Percentiles rank a stretch among this genome's conserved stretches.
These are phyloP conservation scores for Globisporangium nodosum DNA, from an alignment of 352 stramenopile genomes.

Conservation along the genomic window DNA sequence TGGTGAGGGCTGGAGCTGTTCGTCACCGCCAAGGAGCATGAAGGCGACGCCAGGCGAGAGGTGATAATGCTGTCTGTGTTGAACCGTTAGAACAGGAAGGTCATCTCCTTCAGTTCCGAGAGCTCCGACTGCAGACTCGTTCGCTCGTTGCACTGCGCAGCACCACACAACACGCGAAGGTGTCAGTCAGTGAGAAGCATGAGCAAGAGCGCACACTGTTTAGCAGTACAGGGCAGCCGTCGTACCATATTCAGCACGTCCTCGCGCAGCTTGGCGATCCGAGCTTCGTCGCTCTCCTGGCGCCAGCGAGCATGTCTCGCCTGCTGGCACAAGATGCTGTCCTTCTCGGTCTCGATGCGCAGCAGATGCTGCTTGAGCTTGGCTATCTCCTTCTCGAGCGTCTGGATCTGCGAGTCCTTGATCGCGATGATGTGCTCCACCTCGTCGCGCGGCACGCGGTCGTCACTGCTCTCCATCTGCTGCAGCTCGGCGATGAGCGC, in stretches of 20 bases:
- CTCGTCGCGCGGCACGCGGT: slow-evolving; percentile 26
- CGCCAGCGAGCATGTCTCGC: slow-evolving; percentile 32
- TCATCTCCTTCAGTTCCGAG: slow-evolving; percentile 50
- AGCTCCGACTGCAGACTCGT: slow-evolving; percentile 48
- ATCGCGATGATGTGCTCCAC: slow-evolving; percentile 42
- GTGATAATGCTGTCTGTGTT: not conserved
- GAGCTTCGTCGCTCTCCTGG: slow-evolving; percentile 43
- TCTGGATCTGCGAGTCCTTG: slow-evolving; percentile 52
- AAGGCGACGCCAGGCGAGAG: not conserved
- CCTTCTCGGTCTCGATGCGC: slow-evolving; percentile 42
- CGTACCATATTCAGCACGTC: slow-evolving; percentile 51
- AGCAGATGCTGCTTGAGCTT: slow-evolving; percentile 36
- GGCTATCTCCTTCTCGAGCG: slow-evolving; percentile 48
- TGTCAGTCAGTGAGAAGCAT: not conserved
- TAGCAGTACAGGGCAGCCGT: slow-evolving; percentile 1
- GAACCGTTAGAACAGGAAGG: slow-evolving; percentile 22
- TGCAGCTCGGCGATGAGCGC: slow-evolving; percentile 46
- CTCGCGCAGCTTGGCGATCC: slow-evolving; percentile 44
- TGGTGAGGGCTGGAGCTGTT: no score
- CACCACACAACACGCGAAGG: slow-evolving; percentile 4
- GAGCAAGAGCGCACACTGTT: slow-evolving; percentile 4
- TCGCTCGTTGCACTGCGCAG: slow-evolving; percentile 45
- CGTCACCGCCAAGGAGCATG: not conserved
- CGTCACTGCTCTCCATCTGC: slow-evolving; percentile 28
- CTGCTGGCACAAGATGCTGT: slow-evolving; percentile 54